Base-by-base conservation (phyloP, 2,329 filamentous ascomycete genomes). In the Aureobasidium uvarum region DNA sequence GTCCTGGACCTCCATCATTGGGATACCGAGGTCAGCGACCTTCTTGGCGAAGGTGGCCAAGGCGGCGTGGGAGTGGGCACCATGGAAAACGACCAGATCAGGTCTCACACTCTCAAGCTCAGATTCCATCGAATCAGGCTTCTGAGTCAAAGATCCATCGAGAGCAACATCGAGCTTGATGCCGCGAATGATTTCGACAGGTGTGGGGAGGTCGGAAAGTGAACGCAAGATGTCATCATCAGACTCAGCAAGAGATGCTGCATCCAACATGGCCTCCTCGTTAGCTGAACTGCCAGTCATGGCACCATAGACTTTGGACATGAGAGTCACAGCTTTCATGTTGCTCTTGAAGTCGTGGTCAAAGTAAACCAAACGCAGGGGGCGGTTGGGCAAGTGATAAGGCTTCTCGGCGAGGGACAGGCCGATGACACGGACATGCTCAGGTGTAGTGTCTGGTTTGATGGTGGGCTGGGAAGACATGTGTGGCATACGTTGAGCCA, bases 21-120 rank as follows among this genome's bases (percentile, higher is more conserved):
- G 50, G 7, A 66, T 50, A 4, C 25, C 39, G 8, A 18, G 54
- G 5, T 13, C 1, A 13, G 63, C 36, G 14, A 65, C 6, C 11
- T 20, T 25, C 23, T 39, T 33, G 46, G 46, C 58, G 20, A 43
- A 31, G 0, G 4, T 14, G 18, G 23, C n/a, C 25, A 11, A 46
- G 31, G 10, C 28, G 4, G 20, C 4, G 28, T 36, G 11, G 14
- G 14, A 28, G 28, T 14, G 7, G n/a, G 16, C 31, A 16, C 18
- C 41, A 36, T 63, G 65, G n/a, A 45, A 46, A 28, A 66, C 23
- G 31, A 66, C 33, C 18, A 66, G 45, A 33, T 66, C 65, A 8
- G 51, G 46, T 36, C 18, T 41, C 16, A 33, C 3, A 3, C 3
- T 43, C 6, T 36, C 10, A 2, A 59, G 33, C 1, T 33, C n/a